Conservation (phyloP, 2,329 filamentous ascomycete species). For the Ceratocystis cubensis region DNA sequence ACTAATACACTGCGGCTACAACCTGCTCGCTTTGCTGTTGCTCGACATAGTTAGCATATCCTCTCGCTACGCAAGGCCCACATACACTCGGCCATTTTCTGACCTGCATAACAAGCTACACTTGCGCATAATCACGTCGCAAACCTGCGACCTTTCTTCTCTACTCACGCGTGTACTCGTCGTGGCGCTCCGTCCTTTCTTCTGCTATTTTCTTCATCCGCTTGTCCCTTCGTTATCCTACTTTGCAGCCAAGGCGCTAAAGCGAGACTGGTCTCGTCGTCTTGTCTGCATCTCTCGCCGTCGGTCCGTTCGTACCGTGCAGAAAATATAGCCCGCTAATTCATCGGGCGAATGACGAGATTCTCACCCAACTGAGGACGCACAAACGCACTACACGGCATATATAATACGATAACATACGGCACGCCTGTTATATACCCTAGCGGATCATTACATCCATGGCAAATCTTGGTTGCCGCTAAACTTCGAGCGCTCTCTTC, state of each 20-base stretch:
- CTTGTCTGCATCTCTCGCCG: not conserved
- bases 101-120: not conserved
- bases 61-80: no score
- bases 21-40: no score
- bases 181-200: not conserved
- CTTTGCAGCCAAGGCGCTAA: no score
- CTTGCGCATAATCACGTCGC: not conserved
- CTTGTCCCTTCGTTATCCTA: not conserved
- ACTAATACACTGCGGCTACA: no score
- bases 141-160: not conserved
- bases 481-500: not conserved
- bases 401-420: not conserved
- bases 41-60: no score
- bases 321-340: not conserved
- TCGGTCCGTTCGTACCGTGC: not conserved
- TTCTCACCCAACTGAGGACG: not conserved
- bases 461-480: not conserved
- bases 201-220: not conserved
- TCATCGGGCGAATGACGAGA: not conserved
- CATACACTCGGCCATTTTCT: not conserved
- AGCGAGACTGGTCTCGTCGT: constrained; percentile 8
- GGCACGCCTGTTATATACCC: not conserved
- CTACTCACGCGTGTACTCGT: not conserved
- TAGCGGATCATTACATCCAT: not conserved
- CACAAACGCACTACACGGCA: not conserved